Evolutionary conservation across 768 basidiomycete genomes (phyloP), one percentile per base, ranked within the genome.

Genomic region (Auriculariales sp.): DNA sequence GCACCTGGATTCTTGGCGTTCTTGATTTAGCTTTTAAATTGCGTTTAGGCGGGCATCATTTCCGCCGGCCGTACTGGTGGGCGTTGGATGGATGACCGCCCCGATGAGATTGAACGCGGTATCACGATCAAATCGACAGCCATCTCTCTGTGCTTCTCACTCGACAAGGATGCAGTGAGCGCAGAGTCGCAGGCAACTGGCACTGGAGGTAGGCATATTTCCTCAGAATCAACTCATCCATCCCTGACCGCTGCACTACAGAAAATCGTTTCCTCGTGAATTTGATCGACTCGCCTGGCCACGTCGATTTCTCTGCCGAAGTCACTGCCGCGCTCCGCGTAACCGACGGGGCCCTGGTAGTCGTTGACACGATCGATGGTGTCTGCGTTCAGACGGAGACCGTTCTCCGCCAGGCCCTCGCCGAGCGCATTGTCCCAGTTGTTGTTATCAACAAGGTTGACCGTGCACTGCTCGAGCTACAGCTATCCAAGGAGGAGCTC

Each of bases 71-170:
- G 69, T 58, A 68, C 70, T 49, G 72, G 72, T 57, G 70, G 71
- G 39, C 68, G 71, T 55, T 70, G 68, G 59, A 73, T 65, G 55
- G 67, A 69, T 62, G 71, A 70, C 47, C 64, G 70, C 56, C 63
- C 67, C 54, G 72, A 73, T 57, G 72, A 73, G 61, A 70, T 70
- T 58, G 71, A 73, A 61, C 71, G 72, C 55, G 72, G 72, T 60
- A 73, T 73, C 60, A 73, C 72, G 47, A 73, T 73, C 66, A 73
- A 73, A 66, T 72, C 71, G 39, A 73, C 72, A 47, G 72, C 72
- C 59, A 71, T 73, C 64, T 71, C 72, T 53, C 71, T 73, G 70
- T 73, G 69, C 67, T 73, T 73, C 64, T 62, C 66, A 57, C 59
- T 72, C 49, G 54, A 55, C 50, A 67, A 71, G 62, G 72, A 72